A percentile compares a stretch with the other conserved stretches of the same genome.
These are phyloP conservation scores for Eutrema japonicum DNA, from an alignment of 345 rosid genomes.

Conservation along the genomic window DNA sequence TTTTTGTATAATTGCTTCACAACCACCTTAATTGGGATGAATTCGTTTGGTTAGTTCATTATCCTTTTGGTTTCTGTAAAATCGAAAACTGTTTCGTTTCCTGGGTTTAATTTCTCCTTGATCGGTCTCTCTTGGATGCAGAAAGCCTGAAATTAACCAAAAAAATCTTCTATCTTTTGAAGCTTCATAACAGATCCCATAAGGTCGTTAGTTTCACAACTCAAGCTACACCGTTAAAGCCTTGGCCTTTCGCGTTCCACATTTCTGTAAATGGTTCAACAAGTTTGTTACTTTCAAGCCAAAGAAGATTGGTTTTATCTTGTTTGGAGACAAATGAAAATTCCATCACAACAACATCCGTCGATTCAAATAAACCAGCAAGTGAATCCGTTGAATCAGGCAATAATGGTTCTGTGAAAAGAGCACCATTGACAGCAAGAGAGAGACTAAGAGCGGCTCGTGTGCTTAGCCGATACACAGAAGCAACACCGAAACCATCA, in stretches of 20 bases:
- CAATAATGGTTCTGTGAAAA: conserved; percentile 52
- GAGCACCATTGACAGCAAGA: conserved; percentile 72
- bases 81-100: neutral
- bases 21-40: neutral
- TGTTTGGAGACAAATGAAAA: conserved; percentile 53
- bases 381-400: conserved; percentile 40
- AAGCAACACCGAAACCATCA: conserved; percentile 58
- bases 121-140: conserved; percentile 11
- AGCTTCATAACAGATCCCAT: conserved; percentile 31
- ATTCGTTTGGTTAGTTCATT: neutral
- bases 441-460: conserved; percentile 93
- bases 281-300: conserved; percentile 24
- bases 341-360: conserved; percentile 26
- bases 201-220: neutral
- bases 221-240: conserved; percentile 22
- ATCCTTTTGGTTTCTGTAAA: neutral
- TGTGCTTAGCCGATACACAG: conserved; percentile 63
- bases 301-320: conserved; percentile 42
- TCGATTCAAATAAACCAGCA: conserved; percentile 40
- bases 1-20: neutral
- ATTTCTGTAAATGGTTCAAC: conserved; percentile 7
- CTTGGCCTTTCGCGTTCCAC: conserved; percentile 4
- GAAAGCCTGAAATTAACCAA: conserved; percentile 27
- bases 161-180: conserved; percentile 14
- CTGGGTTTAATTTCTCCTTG: conserved; percentile 8